Base-by-base conservation (phyloP, 1,284 basidiomycete genomes). In the Somion occarium region DNA sequence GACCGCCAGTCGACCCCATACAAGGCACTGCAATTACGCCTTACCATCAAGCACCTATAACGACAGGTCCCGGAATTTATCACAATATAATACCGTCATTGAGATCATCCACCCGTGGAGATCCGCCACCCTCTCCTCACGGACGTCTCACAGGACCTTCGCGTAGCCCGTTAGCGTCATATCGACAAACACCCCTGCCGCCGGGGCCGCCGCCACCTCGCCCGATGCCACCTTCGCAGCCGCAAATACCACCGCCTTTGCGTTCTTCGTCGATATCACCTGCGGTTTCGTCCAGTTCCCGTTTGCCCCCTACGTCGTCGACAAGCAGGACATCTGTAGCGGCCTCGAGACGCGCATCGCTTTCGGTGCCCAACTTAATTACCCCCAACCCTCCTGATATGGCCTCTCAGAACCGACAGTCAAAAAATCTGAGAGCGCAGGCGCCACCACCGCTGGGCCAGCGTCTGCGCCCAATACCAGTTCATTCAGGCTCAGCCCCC, bases 361-460 rank as follows among this genome's bases (percentile, higher is more conserved):
- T 69, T 44, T 67, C 67, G n/a, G 56, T 69, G 20, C 65, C 67
- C 22, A 62, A 59, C 25, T 65, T 69, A 51, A 69, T 65, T 38
- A 55, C 58, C 24, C 69, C 64, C 26, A 63, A 56, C 57, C 54
- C 56, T 27, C 58, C 59, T 18, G 53, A 62, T 49, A 56, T 56
- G 39, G 52, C 46, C 20, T 55, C 57, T 24, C 53, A 51, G 27
- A 52, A 44, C 15, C 37, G 30, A 50, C 70, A 71, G 69, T 56
- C 76, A 78, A 78, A 78, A 78, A 78, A 77, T 71, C 73, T 30
- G 66, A 62, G 49, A 69, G 75, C 75, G 75, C 76, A 76, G 76
- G 76, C 70, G 73, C 66, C 63, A 65, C 68, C 61, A 54, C 64
- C 59, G 67, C 74, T 69, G 76, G 74, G 74, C 72, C 72, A 57